Percentiles rank a stretch among this genome's conserved stretches.
phyloP scores from a whole-genome alignment of 2,329 filamentous ascomycete genomes.

The Tolypocladium album region DNA sequence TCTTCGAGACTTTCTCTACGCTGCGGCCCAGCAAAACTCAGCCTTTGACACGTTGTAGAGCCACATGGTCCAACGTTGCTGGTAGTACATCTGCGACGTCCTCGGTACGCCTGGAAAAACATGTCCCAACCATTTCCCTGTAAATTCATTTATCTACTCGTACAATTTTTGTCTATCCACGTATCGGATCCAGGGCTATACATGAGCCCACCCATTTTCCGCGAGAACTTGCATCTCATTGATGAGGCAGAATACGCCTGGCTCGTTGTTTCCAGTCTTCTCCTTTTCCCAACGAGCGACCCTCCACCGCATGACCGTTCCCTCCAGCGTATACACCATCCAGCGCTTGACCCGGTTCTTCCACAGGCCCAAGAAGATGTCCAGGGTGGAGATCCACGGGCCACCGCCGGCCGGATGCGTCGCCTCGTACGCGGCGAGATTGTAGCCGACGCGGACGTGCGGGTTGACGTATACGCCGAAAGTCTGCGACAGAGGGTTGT shows the following conservation, averaged over 20 bases:
- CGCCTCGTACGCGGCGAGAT: slow-evolving; percentile 36
- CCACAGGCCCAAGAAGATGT: slow-evolving; percentile 47
- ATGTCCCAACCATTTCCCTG: too few relatives aligned
- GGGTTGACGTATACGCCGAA: slow-evolving; percentile 59
- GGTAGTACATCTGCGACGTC: too few relatives aligned
- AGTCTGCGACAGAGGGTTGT: slow-evolving; percentile 46
- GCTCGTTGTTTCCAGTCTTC: slow-evolving; percentile 25
- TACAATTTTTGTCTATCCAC: not conserved
- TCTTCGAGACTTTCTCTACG: too few relatives aligned
- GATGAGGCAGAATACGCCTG: slow-evolving; percentile 41
- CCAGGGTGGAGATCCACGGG: slow-evolving; percentile 35
- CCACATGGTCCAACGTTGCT: too few relatives aligned
- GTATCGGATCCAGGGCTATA: slow-evolving; percentile 16
- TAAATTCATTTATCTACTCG: too few relatives aligned
- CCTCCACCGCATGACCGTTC: slow-evolving; percentile 25
- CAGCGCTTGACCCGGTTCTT: slow-evolving; percentile 41
- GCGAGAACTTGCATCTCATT: slow-evolving; percentile 52
- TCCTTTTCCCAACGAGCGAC: slow-evolving; percentile 26
- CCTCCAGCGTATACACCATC: slow-evolving; percentile 16
- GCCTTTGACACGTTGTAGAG: too few relatives aligned
- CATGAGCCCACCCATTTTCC: slow-evolving; percentile 48
- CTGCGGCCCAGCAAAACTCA: too few relatives aligned
- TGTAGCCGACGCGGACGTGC: slow-evolving; percentile 57
- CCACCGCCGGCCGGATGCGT: slow-evolving; percentile 25
- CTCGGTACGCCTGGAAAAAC: too few relatives aligned